These are phyloP conservation scores for Lepiota brunneoincarnata DNA, from an alignment of 768 basidiomycete genomes.

Conservation along the genomic window DNA sequence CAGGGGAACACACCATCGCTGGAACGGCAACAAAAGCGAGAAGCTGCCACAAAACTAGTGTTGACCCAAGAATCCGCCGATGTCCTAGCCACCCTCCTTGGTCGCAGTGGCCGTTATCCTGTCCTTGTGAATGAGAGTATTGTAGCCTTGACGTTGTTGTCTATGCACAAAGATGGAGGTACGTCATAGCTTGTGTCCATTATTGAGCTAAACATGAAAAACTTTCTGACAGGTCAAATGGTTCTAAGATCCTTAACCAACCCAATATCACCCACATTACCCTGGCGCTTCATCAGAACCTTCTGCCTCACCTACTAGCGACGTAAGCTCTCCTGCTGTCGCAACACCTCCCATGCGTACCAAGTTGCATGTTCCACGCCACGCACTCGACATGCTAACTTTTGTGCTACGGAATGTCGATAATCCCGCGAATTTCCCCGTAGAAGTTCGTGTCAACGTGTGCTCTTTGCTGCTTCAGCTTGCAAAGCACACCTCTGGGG, in stretches of 20 bases:
- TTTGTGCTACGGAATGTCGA: conserved; percentile 58
- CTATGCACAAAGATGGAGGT: conserved; percentile 66
- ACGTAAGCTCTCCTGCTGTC: conserved; percentile 46
- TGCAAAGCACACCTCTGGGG: conserved; percentile 47
- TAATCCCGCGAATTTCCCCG: conserved; percentile 56
- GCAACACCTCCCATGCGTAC: conserved; percentile 37
- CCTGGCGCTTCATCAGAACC: conserved; percentile 22
- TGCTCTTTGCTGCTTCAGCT: conserved; percentile 72
- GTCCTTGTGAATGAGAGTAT: conserved; percentile 88
- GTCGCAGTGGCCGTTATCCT: conserved; percentile 76
- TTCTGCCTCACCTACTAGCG: conserved; percentile 40
- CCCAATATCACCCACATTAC: conserved; percentile 21
- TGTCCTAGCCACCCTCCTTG: conserved; percentile 68
- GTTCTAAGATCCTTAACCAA: conserved; percentile 60
- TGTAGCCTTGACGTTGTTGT: conserved; percentile 77
- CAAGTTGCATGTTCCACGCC: conserved; percentile 43
- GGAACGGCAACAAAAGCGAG: conserved; percentile 46
- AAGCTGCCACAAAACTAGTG: conserved; percentile 51
- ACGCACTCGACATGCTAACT: conserved; percentile 68
- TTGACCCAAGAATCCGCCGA: conserved; percentile 52
- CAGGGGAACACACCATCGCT: conserved; percentile 21
- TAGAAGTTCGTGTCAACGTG: conserved; percentile 74
- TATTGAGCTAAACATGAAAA: background rate
- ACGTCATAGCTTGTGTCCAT: conserved; percentile 22
- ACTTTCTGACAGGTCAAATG: conserved; percentile 44